Percentiles rank a stretch among this genome's conserved stretches.
phyloP scores from a whole-genome alignment of 2,329 filamentous ascomycete genomes.

The Stagonosporopsis vannaccii region DNA sequence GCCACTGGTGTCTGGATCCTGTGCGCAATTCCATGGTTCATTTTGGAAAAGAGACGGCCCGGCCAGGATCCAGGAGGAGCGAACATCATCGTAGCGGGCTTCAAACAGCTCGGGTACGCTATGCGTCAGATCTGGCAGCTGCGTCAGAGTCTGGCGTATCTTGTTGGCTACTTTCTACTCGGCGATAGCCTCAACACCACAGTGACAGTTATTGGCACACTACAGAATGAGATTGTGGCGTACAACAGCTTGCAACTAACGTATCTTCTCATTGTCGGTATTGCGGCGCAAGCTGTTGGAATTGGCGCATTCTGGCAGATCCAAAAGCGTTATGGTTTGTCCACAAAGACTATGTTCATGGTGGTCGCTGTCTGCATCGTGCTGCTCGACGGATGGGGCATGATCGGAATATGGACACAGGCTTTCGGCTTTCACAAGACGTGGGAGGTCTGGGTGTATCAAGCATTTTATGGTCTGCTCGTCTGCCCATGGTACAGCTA shows the following conservation, averaged over 20 bases:
- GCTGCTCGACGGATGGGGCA: slow-evolving; percentile 66
- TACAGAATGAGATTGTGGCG: slow-evolving; percentile 70
- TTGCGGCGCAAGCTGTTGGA: slow-evolving; percentile 67
- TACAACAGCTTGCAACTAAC: slow-evolving; percentile 71
- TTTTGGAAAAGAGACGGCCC: slow-evolving; percentile 69
- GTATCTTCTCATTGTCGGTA: slow-evolving; percentile 71
- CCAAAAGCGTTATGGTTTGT: slow-evolving; percentile 65
- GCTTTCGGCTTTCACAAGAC: slow-evolving; percentile 61
- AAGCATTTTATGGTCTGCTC: slow-evolving; percentile 68
- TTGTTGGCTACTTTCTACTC: slow-evolving; percentile 69
- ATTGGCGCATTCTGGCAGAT: slow-evolving; percentile 69
- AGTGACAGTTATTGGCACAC: slow-evolving; percentile 70
- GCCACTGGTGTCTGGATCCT: slow-evolving; percentile 69
- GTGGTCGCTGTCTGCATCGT: slow-evolving; percentile 68
- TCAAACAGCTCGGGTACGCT: slow-evolving; percentile 66
- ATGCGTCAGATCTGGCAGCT: slow-evolving; percentile 67
- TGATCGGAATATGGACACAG: slow-evolving; percentile 65
- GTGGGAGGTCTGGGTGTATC: slow-evolving; percentile 62
- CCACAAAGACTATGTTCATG: slow-evolving; percentile 75
- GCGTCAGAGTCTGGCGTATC: slow-evolving; percentile 70
- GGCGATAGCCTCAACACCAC: slow-evolving; percentile 76
- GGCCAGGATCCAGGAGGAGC: slow-evolving; percentile 62
- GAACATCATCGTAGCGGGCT: slow-evolving; percentile 63
- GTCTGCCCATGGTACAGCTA: slow-evolving; percentile 76
- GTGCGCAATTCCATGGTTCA: slow-evolving; percentile 71